Percentiles rank a stretch among this genome's conserved stretches.
Evolutionary conservation across 169 alveolate genomes (phyloP).

Genomic region (Plasmodium gonderi): DNA sequence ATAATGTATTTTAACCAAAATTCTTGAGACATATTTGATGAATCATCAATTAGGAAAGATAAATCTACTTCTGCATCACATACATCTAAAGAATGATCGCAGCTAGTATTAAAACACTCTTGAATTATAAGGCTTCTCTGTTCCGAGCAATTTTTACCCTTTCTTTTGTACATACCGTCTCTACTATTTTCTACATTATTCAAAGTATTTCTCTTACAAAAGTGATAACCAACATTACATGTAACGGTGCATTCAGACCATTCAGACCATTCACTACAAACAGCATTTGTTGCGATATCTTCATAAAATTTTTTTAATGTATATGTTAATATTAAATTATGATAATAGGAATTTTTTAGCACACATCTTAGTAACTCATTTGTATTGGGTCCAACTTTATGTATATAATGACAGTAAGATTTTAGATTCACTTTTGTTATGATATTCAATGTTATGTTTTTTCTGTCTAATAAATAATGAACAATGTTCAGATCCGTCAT

Average conservation of each 20-base stretch:
- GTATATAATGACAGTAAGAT: slow-evolving; percentile 41
- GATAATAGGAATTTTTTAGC: slow-evolving; percentile 7
- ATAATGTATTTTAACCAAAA: slow-evolving; percentile 24
- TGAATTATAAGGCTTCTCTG: slow-evolving; percentile 14
- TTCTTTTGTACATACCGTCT: slow-evolving; percentile 54
- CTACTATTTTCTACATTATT: not conserved
- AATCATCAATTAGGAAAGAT: slow-evolving; percentile 33
- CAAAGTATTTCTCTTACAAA: not conserved
- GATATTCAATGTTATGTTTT: slow-evolving; percentile 48
- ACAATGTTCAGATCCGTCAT: not conserved
- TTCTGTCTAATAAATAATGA: slow-evolving; percentile 33
- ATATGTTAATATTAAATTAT: not conserved
- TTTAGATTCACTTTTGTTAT: slow-evolving; percentile 4
- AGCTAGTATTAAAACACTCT: slow-evolving; percentile 35
- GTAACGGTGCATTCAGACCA: slow-evolving; percentile 39
- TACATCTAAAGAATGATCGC: slow-evolving; percentile 62
- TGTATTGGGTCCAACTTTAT: slow-evolving; percentile 47
- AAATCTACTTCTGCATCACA: slow-evolving; percentile 39
- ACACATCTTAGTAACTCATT: slow-evolving; percentile 69
- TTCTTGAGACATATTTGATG: slow-evolving; percentile 9
- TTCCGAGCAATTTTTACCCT: slow-evolving; percentile 58
- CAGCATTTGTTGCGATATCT: slow-evolving; percentile 44
- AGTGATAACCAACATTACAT: slow-evolving; percentile 49
- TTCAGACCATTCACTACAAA: slow-evolving; percentile 49
- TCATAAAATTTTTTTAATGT: slow-evolving; percentile 12